These are phyloP conservation scores for Nematodospora anomalae DNA, from an alignment of 1,139 yeast genomes.

Conservation along the genomic window DNA sequence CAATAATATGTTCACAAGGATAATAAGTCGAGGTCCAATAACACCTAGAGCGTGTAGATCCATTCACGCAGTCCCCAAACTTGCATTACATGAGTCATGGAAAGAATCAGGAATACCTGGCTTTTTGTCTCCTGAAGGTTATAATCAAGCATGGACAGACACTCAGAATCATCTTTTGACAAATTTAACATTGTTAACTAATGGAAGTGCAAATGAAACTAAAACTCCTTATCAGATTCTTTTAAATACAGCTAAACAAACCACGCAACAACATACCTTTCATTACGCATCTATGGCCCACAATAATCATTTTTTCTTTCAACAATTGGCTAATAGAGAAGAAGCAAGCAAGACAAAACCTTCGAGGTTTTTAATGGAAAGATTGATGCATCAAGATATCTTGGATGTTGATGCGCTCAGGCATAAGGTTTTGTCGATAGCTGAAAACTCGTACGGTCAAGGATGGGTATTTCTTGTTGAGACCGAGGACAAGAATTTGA, in stretches of 20 bases:
- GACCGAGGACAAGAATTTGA: constrained; percentile 62
- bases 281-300: constrained; percentile 90
- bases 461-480: constrained; percentile 94
- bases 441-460: constrained; percentile 59
- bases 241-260: constrained; percentile 67
- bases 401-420: constrained; percentile 53
- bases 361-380: constrained; percentile 48
- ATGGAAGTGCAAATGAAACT: constrained; percentile 78
- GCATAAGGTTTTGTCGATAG: constrained; percentile 52
- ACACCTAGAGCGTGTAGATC: constrained; percentile 20
- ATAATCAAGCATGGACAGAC: constrained; percentile 74
- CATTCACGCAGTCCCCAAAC: constrained; percentile 66
- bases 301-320: constrained; percentile 87
- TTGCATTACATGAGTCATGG: constrained; percentile 39
- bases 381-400: constrained; percentile 38
- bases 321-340: constrained; percentile 51
- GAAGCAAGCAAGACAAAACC: constrained; percentile 43
- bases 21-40: too few species aligned
- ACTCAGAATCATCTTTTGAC: constrained; percentile 71
- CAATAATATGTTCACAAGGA: too few species aligned
- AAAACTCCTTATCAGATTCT: constrained; percentile 77
- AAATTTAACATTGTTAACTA: constrained; percentile 70
- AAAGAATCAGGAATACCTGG: constrained; percentile 60
- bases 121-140: constrained; percentile 67
- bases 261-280: constrained; percentile 69